Base-by-base conservation (phyloP, 2,329 filamentous ascomycete genomes). In the Hypomyces rosellus region DNA sequence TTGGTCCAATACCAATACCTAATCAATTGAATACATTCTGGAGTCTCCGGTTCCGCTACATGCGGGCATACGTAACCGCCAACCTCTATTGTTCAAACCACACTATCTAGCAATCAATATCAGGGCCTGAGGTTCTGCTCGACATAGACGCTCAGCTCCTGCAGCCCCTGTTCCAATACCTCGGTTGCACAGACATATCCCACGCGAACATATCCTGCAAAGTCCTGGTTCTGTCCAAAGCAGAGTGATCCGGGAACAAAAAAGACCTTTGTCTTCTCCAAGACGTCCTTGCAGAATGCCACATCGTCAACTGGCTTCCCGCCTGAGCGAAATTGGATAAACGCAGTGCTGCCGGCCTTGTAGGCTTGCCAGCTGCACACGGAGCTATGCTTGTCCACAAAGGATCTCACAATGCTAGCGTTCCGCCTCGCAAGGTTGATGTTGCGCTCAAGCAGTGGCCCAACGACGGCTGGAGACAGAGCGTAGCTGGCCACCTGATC, bases 401-500 rank as follows among this genome's bases (percentile, higher is more conserved):
- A 92, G 1, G 69, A 72, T 52, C 84, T 81, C n/a, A 92, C 64
- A 6, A 89, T 61, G 4, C 70, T 76, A 4, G 86, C 63, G 61
- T 93, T 93, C 1, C 71, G 79, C 57, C 78, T 83, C 3, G 85
- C 86, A 2, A 93, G 74, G 22, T 73, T 70, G 20, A 62, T 18
- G 43, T 89, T 78, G 16, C 85, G 84, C 34, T 74, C 69, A 2
- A 78, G 70, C 11, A 75, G 60, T 4, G 59, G 59, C 4, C 63
- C 63, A 25, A 66, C 64, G 2, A 80, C 74, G 2, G 62, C 56
- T 5, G 62, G 56, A 5, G 80, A 79, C 7, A 96, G 71, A 0
- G 90, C 89, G 61, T 84, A 92, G 25, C 80, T 78, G 2, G 89
- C 90, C 11, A 95, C 75, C 45, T 80, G 78, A 63, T 95, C 88